A percentile compares a stretch with the other conserved stretches of the same genome.
Conservation (phyloP, 495 filamentous ascomycete genomes). For the Podospora pseudoanserina region DNA sequence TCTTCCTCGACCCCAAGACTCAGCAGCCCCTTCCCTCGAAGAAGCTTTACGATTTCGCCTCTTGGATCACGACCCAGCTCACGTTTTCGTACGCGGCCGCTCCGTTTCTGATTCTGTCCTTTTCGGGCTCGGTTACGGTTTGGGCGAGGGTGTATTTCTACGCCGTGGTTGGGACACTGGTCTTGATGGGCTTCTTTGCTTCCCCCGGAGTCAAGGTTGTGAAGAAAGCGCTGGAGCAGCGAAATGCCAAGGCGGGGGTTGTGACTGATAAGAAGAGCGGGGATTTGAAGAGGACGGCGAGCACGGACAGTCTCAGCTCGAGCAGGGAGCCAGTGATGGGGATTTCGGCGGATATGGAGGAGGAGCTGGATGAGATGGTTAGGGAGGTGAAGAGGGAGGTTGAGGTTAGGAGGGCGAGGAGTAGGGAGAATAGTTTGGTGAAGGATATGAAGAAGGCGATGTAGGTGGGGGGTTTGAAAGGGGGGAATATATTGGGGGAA, state of each 20-base stretch:
- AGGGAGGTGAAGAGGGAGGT: slow-evolving; percentile 64
- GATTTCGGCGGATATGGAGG: slow-evolving; percentile 68
- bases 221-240: slow-evolving; percentile 54
- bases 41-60: slow-evolving; percentile 79
- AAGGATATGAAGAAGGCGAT: slow-evolving; percentile 7
- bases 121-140: slow-evolving; percentile 61
- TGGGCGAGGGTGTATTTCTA: slow-evolving; percentile 93
- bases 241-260: slow-evolving; percentile 41
- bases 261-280: slow-evolving; percentile 9
- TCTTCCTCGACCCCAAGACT: slow-evolving; percentile 74
- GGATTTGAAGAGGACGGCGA: slow-evolving; percentile 28
- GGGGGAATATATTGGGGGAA: background rate
- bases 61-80: slow-evolving; percentile 75
- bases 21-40: slow-evolving; percentile 68
- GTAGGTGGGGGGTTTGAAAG: background rate
- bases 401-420: slow-evolving; percentile 39
- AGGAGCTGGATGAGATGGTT: slow-evolving; percentile 76
- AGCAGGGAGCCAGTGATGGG: slow-evolving; percentile 62
- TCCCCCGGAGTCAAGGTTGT: slow-evolving; percentile 69
- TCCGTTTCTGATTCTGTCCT: slow-evolving; percentile 77
- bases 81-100: slow-evolving; percentile 76
- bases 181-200: slow-evolving; percentile 69
- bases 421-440: slow-evolving; percentile 34
- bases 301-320: slow-evolving; percentile 36
- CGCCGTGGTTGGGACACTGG: slow-evolving; percentile 61